These are phyloP conservation scores for Lodderomyces parapsilosis DNA, from an alignment of 1,139 yeast species.

Conservation along the genomic window DNA sequence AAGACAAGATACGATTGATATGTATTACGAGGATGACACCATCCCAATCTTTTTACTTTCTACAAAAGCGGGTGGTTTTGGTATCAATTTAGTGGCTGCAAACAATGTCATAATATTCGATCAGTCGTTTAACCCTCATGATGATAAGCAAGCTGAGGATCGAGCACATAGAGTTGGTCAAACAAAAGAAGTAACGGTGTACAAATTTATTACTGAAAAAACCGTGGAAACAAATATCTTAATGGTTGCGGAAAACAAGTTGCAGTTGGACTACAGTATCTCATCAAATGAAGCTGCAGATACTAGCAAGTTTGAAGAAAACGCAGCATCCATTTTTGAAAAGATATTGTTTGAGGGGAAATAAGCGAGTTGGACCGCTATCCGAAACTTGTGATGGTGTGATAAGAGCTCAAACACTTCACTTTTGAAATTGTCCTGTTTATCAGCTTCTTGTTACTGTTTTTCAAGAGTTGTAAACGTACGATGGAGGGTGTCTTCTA, in stretches of 20 bases:
- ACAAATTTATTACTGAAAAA: constrained; percentile 67
- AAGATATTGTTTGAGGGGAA: constrained; percentile 36
- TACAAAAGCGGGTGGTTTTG: constrained; percentile 98
- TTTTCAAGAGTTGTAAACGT: too few relatives aligned
- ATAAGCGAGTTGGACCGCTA: constrained; percentile 1
- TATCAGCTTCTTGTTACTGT: too few relatives aligned
- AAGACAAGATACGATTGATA: constrained; percentile 88
- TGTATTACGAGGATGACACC: constrained; percentile 75
- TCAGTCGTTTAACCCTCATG: constrained; percentile 96
- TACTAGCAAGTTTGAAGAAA: constrained; percentile 46
- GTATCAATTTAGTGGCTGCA: constrained; percentile 94
- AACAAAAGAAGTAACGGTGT: constrained; percentile 79
- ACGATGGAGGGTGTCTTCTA: too few relatives aligned
- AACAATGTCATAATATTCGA: constrained; percentile 89
- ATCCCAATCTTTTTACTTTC: constrained; percentile 87
- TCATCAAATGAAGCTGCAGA: constrained; percentile 38
- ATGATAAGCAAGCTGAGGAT: constrained; percentile 97
- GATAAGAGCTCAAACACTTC: too few relatives aligned
- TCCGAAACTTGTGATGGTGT: too few relatives aligned
- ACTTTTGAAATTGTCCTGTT: too few relatives aligned
- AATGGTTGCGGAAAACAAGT: constrained; percentile 83
- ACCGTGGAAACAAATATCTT: constrained; percentile 90
- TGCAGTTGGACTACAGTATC: constrained; percentile 78
- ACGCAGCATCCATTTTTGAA: constrained; percentile 54
- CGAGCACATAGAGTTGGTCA: constrained; percentile 98